Conservation (phyloP, 495 filamentous ascomycete species). For the Aspergillus bridgeri region DNA sequence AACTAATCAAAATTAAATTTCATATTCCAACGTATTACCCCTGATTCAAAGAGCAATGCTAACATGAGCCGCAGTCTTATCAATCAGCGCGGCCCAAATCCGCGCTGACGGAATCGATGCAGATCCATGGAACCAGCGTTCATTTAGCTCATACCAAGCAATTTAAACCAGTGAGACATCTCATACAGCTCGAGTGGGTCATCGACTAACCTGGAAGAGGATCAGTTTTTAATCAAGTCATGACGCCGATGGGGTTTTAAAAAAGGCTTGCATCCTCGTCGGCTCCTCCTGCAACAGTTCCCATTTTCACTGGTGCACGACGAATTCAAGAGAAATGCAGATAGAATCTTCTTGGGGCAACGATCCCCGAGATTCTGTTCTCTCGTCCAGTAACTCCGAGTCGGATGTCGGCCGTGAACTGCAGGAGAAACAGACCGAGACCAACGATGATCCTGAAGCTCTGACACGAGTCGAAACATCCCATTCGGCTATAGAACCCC, state of each 20-base stretch:
- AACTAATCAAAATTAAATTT: too few relatives aligned
- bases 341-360: background rate
- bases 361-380: background rate
- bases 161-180: too few relatives aligned
- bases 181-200: background rate
- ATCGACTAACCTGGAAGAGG: background rate
- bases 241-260: background rate
- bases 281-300: background rate
- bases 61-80: background rate
- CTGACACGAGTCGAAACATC: conserved; percentile 17
- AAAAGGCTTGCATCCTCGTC: background rate
- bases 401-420: conserved; percentile 2
- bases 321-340: background rate
- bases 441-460: conserved; percentile 14
- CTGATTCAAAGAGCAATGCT: too few relatives aligned
- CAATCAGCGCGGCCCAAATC: background rate
- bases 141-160: background rate
- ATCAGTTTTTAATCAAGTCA: too few relatives aligned
- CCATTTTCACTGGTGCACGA: background rate
- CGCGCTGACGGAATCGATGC: background rate
- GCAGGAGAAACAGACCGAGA: conserved; percentile 7
- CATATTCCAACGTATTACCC: too few relatives aligned
- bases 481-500: conserved; percentile 14
- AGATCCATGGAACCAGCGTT: background rate
- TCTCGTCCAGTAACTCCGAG: background rate